Percentiles rank a stretch among this genome's conserved stretches.
phyloP scores from a whole-genome alignment of 768 basidiomycete species.

The Hemileccinum rubropunctum region DNA sequence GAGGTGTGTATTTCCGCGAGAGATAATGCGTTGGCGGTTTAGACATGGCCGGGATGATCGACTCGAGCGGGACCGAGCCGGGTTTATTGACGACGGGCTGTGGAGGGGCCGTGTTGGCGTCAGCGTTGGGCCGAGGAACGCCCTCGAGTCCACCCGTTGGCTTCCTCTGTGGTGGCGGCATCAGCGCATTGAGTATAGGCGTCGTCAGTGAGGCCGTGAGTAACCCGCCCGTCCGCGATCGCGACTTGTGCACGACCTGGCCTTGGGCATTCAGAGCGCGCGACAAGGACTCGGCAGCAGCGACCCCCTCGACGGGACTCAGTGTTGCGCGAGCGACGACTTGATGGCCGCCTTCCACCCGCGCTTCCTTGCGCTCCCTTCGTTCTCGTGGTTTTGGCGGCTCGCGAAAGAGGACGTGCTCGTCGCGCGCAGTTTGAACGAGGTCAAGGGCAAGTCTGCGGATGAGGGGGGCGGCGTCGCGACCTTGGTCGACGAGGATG shows the following conservation, averaged over 20 bases:
- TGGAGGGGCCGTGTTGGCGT: constrained; percentile 13
- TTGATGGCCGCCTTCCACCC: constrained; percentile 28
- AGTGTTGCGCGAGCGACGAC: constrained; percentile 43
- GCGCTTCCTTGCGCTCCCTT: constrained; percentile 33
- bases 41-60: constrained; percentile 74
- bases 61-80: constrained; percentile 65
- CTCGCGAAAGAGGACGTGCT: constrained; percentile 45
- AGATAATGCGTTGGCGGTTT: constrained; percentile 87
- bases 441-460: constrained; percentile 64
- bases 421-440: constrained; percentile 65
- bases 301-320: constrained; percentile 38
- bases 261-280: constrained; percentile 42
- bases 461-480: constrained; percentile 60
- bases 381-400: constrained; percentile 44
- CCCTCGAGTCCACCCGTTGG: constrained; percentile 28
- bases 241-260: constrained; percentile 33
- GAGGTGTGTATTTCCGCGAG: constrained; percentile 67
- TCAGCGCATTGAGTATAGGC: constrained; percentile 60
- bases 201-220: constrained; percentile 42
- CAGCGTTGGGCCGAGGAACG: constrained; percentile 7
- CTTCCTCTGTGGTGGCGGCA: constrained; percentile 50
- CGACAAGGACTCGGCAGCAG: constrained; percentile 45
- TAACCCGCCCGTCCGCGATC: constrained; percentile 35
- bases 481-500: constrained; percentile 69
- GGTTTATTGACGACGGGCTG: constrained; percentile 31